phyloP scores from a whole-genome alignment of 202 grass and related monocot genomes.

The Dendrocalamus latiflorus region DNA sequence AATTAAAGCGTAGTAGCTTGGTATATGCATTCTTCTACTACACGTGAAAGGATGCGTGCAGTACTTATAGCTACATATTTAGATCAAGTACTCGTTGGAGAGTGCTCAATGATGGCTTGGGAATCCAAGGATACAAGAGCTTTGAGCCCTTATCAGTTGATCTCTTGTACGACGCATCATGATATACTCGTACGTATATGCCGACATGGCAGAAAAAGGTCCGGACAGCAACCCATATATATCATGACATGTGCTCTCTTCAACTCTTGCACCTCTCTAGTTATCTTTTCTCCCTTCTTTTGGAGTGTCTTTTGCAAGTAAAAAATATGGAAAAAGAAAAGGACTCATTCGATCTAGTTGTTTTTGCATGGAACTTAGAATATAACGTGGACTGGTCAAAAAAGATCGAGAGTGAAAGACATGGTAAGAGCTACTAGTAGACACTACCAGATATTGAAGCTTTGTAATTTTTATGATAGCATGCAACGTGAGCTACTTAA shows the following conservation, averaged over 20 bases:
- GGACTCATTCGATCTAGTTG: slow-evolving; percentile 38
- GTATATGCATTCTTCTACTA: not conserved
- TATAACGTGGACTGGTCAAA: slow-evolving; percentile 56
- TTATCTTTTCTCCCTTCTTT: slow-evolving; percentile 33
- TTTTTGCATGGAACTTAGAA: slow-evolving; percentile 21
- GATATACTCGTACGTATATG: slow-evolving; percentile 2
- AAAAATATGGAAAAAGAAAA: slow-evolving; percentile 25
- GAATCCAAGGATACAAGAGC: slow-evolving; percentile 55
- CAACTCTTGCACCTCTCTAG: slow-evolving; percentile 7
- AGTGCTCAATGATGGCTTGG: slow-evolving; percentile 30
- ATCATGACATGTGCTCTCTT: slow-evolving; percentile 19
- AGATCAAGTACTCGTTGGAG: slow-evolving; percentile 7
- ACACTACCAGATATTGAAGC: too few species aligned
- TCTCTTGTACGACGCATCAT: slow-evolving; percentile 41
- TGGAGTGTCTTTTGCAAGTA: slow-evolving; percentile 33
- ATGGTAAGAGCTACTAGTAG: not conserved
- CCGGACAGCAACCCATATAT: not conserved
- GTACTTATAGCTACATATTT: not conserved
- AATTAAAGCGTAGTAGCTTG: not conserved
- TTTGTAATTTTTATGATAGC: too few species aligned
- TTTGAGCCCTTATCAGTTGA: slow-evolving; percentile 17
- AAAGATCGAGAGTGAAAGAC: slow-evolving; percentile 4
- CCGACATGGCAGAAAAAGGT: slow-evolving; percentile 9
- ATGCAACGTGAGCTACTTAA: not conserved
- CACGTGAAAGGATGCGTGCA: not conserved